phyloP scores from a whole-genome alignment of 495 filamentous ascomycete species.

The Friedmanniomyces endolithicus region DNA sequence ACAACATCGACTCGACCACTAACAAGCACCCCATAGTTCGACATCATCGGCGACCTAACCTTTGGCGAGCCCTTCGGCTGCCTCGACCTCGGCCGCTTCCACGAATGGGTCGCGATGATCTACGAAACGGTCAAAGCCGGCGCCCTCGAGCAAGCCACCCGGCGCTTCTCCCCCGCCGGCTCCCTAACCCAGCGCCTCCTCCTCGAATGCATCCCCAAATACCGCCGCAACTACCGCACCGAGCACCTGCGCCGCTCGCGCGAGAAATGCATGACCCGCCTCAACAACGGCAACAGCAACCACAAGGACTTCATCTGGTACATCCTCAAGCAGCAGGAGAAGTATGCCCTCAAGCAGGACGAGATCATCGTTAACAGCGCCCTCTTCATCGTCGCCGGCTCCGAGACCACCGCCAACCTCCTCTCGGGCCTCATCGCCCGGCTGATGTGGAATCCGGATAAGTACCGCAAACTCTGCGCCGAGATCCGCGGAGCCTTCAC shows the following conservation, averaged over 20 bases:
- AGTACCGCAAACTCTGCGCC: constrained; percentile 1
- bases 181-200: constrained; percentile 19
- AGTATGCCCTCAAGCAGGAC: constrained; percentile 22
- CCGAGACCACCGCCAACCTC: constrained; percentile 26
- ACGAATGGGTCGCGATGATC: constrained; percentile 27
- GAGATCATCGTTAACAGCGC: constrained; percentile 26
- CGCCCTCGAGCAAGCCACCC: constrained; percentile 16
- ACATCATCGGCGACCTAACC: constrained; percentile 29
- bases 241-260: constrained; percentile 22
- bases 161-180: constrained; percentile 23
- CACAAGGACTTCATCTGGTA: constrained; percentile 27
- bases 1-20: not conserved
- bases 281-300: constrained; percentile 22
- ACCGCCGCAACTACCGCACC: constrained; percentile 13
- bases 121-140: constrained; percentile 26
- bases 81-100: constrained; percentile 20
- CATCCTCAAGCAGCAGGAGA: constrained; percentile 26
- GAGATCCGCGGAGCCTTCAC: constrained; percentile 22
- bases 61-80: constrained; percentile 32
- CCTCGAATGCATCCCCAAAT: constrained; percentile 20
- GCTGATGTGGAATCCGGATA: constrained; percentile 20
- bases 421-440: constrained; percentile 22
- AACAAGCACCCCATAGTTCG: constrained; percentile 9
- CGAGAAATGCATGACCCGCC: constrained; percentile 23
- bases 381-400: constrained; percentile 30